Evolutionary conservation across 441 rosid species (phyloP), one percentile per base, ranked within the genome.

Genomic region (Hura crepitans): DNA sequence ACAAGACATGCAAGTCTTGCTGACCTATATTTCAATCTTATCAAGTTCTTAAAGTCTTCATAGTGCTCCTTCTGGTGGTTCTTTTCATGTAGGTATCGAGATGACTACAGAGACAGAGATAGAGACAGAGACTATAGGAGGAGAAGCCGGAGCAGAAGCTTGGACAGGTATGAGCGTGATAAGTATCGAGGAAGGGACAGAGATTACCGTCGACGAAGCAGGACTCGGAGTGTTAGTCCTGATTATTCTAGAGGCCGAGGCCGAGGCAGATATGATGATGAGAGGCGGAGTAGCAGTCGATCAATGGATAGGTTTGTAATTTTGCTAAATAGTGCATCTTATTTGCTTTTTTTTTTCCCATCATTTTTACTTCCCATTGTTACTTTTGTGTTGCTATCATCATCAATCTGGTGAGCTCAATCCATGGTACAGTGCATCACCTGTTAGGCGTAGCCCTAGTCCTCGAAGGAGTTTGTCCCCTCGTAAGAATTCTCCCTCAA

Each of bases 81-180:
- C 60, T 0, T 8, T 68, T 11, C 23, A 10, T 37, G 37, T 56
- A 87, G 92, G 75, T 25, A 73, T 45, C 73, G 82, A 33, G 89
- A 87, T 78, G 88, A 79, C 61, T 59, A 78, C 66, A 80, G 70
- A 73, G 92, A 84, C 31, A 70, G 62, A 71, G 88, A 78, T 66
- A 80, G 70, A 73, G 92, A 84, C 31, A 70, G 62, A 71, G 88
- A 84, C 58, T 65, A 76, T 46, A 67, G 74, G 68, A 83, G 66
- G 81, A 83, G 88, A 69, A 84, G 90, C 67, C 83, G 86, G 65
- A 87, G 92, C 76, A 79, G 87, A 71, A 87, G 92, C 56, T 12
- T 25, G 73, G 90, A 84, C 67, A 80, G 78, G 58, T 57, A 78
- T 46, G 89, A 84, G 18, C 85, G 81, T 68, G 90, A 83, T 25